Percentiles rank a stretch among this genome's conserved stretches.
phyloP scores from a whole-genome alignment of 2,329 filamentous ascomycete species.

The Aspergillus clavatus region DNA sequence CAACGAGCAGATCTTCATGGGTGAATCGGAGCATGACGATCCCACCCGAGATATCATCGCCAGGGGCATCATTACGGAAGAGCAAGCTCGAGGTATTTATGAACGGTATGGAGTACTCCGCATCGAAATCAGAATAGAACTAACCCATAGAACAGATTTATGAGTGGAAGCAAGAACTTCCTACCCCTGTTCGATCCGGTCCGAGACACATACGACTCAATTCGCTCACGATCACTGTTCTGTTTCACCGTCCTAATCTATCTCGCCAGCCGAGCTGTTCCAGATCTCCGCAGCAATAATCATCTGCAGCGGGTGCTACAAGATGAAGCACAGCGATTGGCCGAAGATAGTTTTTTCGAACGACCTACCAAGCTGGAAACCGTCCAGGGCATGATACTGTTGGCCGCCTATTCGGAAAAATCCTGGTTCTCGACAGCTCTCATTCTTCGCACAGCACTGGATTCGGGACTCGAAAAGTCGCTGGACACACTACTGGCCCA shows the following conservation, averaged over 20 bases:
- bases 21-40: constrained; percentile 25
- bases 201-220: constrained; percentile 34
- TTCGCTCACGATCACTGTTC: constrained; percentile 32
- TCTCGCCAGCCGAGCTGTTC: constrained; percentile 30
- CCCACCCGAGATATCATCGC: constrained; percentile 27
- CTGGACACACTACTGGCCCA: constrained; percentile 30
- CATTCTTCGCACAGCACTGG: constrained; percentile 32
- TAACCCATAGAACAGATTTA: constrained; percentile 20
- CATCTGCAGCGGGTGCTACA: constrained; percentile 34
- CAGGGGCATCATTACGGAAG: constrained; percentile 31
- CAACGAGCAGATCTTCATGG: constrained; percentile 29
- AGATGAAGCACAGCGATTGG: constrained; percentile 33
- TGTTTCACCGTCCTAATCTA: constrained; percentile 36
- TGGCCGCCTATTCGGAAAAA: constrained; percentile 35
- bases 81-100: constrained; percentile 31
- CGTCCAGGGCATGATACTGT: constrained; percentile 34
- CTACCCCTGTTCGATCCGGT: constrained; percentile 33
- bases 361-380: constrained; percentile 34
- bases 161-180: constrained; percentile 31
- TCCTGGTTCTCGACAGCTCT: constrained; percentile 36
- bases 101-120: constrained; percentile 23
- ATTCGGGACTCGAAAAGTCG: constrained; percentile 33
- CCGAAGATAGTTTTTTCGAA: constrained; percentile 35
- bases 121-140: background rate
- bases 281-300: constrained; percentile 27